Evolutionary conservation across 1,139 yeast genomes (phyloP), one percentile per base, ranked within the genome.

Genomic region (Zygoascus sp.): DNA sequence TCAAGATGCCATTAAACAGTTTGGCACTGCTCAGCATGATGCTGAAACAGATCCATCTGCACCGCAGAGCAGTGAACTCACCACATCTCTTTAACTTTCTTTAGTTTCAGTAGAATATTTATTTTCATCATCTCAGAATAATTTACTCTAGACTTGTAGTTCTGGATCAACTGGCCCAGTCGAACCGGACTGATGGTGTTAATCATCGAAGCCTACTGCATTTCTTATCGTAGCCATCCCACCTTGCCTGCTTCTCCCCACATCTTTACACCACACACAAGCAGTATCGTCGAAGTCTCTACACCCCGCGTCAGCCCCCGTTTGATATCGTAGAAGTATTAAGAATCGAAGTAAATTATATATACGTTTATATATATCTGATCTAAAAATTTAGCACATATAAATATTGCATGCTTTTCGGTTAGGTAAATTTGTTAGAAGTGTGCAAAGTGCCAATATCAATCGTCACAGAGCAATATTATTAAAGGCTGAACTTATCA

Each of bases 1-100:
- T 2, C 42, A 39, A 16, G 56, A 55, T 37, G 56, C 57, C 3
- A 27, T 46, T n/a, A n/a, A n/a, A n/a, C n/a, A n/a, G n/a, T n/a
- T n/a, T n/a, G n/a, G n/a, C n/a, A n/a, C n/a, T n/a, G n/a, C n/a
- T n/a, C n/a, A n/a, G n/a, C n/a, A n/a, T n/a, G n/a, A n/a, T n/a
- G n/a, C n/a, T n/a, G n/a, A n/a, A n/a, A n/a, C n/a, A n/a, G n/a
- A n/a, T n/a, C n/a, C n/a, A n/a, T n/a, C n/a, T n/a, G n/a, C n/a
- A n/a, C n/a, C n/a, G n/a, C n/a, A n/a, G n/a, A n/a, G n/a, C n/a
- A n/a, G n/a, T n/a, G n/a, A n/a, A n/a, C n/a, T n/a, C n/a, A n/a
- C n/a, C n/a, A n/a, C n/a, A n/a, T n/a, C n/a, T n/a, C n/a, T n/a
- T n/a, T n/a, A n/a, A n/a, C n/a, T n/a, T n/a, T n/a, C n/a, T n/a